These are phyloP conservation scores for Spencermartinsiella ligniputridi DNA, from an alignment of 1,139 yeast species.

Conservation along the genomic window DNA sequence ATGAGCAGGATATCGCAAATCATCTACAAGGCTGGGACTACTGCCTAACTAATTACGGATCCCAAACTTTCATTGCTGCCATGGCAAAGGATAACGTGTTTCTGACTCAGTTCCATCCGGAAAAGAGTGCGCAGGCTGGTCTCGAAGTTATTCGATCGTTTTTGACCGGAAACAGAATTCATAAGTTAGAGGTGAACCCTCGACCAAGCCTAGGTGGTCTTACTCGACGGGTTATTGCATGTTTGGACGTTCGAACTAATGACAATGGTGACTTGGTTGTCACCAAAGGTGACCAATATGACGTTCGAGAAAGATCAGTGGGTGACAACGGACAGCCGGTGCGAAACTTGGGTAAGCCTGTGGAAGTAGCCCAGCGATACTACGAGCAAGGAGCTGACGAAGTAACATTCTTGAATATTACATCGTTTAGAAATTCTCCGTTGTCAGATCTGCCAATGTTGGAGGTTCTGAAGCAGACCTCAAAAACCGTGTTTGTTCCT, in stretches of 20 bases:
- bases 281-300: constrained; percentile 97
- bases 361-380: constrained; percentile 83
- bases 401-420: constrained; percentile 86
- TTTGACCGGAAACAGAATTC: constrained; percentile 42
- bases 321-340: constrained; percentile 50
- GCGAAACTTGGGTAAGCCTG: constrained; percentile 93
- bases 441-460: constrained; percentile 90
- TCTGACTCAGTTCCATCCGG: constrained; percentile 98
- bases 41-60: constrained; percentile 69
- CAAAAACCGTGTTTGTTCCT: constrained; percentile 91
- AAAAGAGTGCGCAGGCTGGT: constrained; percentile 91
- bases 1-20: constrained; percentile 24
- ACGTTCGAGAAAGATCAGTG: constrained; percentile 70
- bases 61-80: constrained; percentile 82
- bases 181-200: neutral
- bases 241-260: constrained; percentile 92
- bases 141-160: constrained; percentile 69
- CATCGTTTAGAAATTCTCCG: constrained; percentile 93
- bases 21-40: constrained; percentile 65
- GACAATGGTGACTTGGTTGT: constrained; percentile 94
- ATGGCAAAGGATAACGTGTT: constrained; percentile 68
- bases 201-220: constrained; percentile 44
- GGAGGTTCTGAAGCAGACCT: constrained; percentile 75
- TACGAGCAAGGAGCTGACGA: constrained; percentile 96
- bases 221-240: constrained; percentile 87